phyloP scores from a whole-genome alignment of 2,329 filamentous ascomycete species.

The Lachnellula suecica region DNA sequence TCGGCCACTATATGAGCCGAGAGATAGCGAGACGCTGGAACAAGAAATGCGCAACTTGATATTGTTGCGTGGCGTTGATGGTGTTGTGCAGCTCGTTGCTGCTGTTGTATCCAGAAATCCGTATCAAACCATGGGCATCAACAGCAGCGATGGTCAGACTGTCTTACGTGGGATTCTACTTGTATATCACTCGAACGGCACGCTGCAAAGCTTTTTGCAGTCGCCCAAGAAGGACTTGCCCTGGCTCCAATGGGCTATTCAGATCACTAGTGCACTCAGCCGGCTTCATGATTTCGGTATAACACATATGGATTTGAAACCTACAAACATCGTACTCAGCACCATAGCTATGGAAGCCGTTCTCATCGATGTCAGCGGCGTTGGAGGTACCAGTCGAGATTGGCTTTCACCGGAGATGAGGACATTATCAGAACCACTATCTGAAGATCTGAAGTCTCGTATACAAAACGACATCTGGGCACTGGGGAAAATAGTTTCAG shows the following conservation, averaged over 20 bases:
- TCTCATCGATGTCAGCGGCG: constrained; percentile 24
- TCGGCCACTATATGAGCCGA: constrained; percentile 20
- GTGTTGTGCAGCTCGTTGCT: constrained; percentile 22
- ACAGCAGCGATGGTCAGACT: neutral
- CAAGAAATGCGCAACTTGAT: constrained; percentile 26
- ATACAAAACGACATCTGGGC: constrained; percentile 24
- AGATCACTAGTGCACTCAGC: constrained; percentile 21
- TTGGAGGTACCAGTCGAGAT: constrained; percentile 17
- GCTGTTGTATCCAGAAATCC: constrained; percentile 20
- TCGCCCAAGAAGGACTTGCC: constrained; percentile 6
- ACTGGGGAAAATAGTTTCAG: constrained; percentile 15
- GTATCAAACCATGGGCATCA: constrained; percentile 13
- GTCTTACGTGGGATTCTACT: constrained; percentile 22
- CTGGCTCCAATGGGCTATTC: constrained; percentile 21
- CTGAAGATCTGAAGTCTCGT: constrained; percentile 12
- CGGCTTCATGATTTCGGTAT: constrained; percentile 20
- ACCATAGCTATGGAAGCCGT: constrained; percentile 12
- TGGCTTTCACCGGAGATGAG: constrained; percentile 26
- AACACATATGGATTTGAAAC: constrained; percentile 28
- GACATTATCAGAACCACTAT: constrained; percentile 15
- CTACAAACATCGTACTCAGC: constrained; percentile 21
- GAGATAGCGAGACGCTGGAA: constrained; percentile 24
- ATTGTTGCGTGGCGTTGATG: constrained; percentile 12
- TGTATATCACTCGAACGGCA: constrained; percentile 23
- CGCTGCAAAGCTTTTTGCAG: constrained; percentile 15